phyloP scores from a whole-genome alignment of 805 yeast species.

The Lipomyces orientalis region DNA sequence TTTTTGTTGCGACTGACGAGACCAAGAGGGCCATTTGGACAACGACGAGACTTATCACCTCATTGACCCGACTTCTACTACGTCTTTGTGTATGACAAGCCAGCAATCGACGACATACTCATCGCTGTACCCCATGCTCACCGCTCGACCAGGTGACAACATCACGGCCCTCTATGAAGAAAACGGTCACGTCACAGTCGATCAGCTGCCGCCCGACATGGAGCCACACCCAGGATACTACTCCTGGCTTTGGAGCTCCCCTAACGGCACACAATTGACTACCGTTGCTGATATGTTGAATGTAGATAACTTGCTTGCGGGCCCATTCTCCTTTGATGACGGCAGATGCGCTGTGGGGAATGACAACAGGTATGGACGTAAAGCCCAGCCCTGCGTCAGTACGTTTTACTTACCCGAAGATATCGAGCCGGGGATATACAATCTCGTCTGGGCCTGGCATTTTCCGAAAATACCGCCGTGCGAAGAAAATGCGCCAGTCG shows the following conservation, averaged over 20 bases:
- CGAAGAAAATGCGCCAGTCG: slow-evolving; percentile 27
- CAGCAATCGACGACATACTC: slow-evolving; percentile 35
- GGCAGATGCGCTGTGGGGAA: slow-evolving; percentile 35
- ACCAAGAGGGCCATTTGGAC: slow-evolving; percentile 36
- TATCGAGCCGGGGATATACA: slow-evolving; percentile 29
- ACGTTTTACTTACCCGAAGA: slow-evolving; percentile 29
- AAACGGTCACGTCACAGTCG: slow-evolving; percentile 39
- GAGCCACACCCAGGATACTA: slow-evolving; percentile 38
- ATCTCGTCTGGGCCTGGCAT: slow-evolving; percentile 39
- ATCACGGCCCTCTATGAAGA: slow-evolving; percentile 33
- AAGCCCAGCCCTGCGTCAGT: slow-evolving; percentile 29
- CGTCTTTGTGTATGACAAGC: slow-evolving; percentile 26
- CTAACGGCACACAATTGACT: slow-evolving; percentile 30
- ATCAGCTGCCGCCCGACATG: slow-evolving; percentile 35
- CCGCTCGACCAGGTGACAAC: slow-evolving; percentile 33
- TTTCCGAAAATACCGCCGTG: slow-evolving; percentile 38
- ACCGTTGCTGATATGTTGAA: slow-evolving; percentile 28
- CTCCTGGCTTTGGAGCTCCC: slow-evolving; percentile 35
- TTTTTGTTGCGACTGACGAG: background rate
- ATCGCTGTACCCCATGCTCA: slow-evolving; percentile 36
- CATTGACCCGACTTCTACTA: slow-evolving; percentile 25
- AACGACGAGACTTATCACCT: slow-evolving; percentile 36
- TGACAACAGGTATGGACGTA: slow-evolving; percentile 24
- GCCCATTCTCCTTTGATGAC: slow-evolving; percentile 38
- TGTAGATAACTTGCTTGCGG: slow-evolving; percentile 30